phyloP scores from a whole-genome alignment of 1,284 basidiomycete species.

The Leccinum pallidistipes region DNA sequence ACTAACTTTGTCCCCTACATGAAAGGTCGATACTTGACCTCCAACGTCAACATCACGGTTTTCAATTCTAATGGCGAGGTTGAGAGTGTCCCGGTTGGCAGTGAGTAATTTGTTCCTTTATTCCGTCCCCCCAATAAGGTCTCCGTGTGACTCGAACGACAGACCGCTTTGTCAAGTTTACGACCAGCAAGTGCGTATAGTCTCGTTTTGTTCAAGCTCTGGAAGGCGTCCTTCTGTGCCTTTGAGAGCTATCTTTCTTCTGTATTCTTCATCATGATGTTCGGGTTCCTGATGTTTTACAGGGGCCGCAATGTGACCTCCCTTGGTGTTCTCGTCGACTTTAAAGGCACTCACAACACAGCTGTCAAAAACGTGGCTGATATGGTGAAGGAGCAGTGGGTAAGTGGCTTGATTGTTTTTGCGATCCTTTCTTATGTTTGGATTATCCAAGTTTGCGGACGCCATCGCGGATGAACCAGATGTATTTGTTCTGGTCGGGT shows the following conservation, averaged over 20 bases:
- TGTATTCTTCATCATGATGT: neutral
- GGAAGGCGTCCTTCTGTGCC: neutral
- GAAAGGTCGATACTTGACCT: conserved; percentile 77
- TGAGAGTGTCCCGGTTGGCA: conserved; percentile 63
- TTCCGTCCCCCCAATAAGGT: neutral
- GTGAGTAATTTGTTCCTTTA: conserved; percentile 33
- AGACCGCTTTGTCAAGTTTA: conserved; percentile 75
- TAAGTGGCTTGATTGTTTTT: conserved; percentile 26
- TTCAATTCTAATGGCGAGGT: conserved; percentile 48
- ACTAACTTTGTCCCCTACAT: conserved; percentile 73
- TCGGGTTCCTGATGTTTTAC: neutral
- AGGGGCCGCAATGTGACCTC: conserved; percentile 59
- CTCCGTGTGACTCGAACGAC: neutral
- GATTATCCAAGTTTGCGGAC: conserved; percentile 59
- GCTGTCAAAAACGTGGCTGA: conserved; percentile 71
- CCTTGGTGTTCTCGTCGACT: conserved; percentile 77
- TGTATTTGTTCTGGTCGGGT: conserved; percentile 75
- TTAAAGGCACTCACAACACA: conserved; percentile 63
- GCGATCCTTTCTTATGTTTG: neutral
- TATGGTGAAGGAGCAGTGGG: conserved; percentile 78
- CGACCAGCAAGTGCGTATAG: conserved; percentile 60
- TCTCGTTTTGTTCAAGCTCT: neutral
- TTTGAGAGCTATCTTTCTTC: neutral
- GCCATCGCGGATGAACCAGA: conserved; percentile 81
- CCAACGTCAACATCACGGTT: conserved; percentile 84